phyloP scores from a whole-genome alignment of 139 green algal species.

The Chlamydomonas incerta region DNA sequence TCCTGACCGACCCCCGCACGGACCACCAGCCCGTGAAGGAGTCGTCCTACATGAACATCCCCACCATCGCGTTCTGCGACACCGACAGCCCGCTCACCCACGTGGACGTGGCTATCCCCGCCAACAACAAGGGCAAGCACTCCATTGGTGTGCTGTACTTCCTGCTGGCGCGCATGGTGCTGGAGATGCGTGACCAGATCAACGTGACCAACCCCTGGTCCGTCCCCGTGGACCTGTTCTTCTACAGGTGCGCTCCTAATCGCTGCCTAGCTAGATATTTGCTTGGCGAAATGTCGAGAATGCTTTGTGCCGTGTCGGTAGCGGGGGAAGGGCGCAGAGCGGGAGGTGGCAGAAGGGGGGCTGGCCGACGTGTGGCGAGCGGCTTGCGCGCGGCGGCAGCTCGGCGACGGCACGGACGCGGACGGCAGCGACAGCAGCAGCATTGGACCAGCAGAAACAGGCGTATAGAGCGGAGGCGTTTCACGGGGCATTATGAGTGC shows the following conservation, averaged over 20 bases:
- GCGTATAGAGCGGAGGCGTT: too few species aligned
- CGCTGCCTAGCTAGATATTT: too few species aligned
- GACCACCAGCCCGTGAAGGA: conserved; percentile 98
- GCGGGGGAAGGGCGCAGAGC: too few species aligned
- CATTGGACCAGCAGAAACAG: too few species aligned
- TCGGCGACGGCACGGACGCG: too few species aligned
- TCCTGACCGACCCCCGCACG: conserved; percentile 93
- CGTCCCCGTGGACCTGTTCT: conserved; percentile 99
- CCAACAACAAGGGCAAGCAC: conserved; percentile 99
- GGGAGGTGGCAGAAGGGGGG: too few species aligned
- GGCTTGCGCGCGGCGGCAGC: too few species aligned
- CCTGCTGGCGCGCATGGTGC: conserved; percentile 97
- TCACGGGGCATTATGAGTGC: too few species aligned
- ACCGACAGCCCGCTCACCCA: conserved; percentile 94
- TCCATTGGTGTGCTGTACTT: conserved; percentile 97
- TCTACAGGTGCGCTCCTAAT: conserved; percentile 82
- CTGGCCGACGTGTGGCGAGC: too few species aligned
- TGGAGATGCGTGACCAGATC: conserved; percentile 96
- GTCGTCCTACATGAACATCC: conserved; percentile 98
- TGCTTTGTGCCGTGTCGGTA: too few species aligned
- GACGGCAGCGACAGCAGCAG: too few species aligned
- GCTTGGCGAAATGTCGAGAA: too few species aligned
- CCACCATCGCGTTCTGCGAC: conserved; percentile 99
- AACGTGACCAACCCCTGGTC: conserved; percentile 83
- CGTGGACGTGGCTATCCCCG: conserved; percentile 98